These are phyloP conservation scores for Mallotus repandus DNA, from an alignment of 441 rosid genomes.

Conservation along the genomic window DNA sequence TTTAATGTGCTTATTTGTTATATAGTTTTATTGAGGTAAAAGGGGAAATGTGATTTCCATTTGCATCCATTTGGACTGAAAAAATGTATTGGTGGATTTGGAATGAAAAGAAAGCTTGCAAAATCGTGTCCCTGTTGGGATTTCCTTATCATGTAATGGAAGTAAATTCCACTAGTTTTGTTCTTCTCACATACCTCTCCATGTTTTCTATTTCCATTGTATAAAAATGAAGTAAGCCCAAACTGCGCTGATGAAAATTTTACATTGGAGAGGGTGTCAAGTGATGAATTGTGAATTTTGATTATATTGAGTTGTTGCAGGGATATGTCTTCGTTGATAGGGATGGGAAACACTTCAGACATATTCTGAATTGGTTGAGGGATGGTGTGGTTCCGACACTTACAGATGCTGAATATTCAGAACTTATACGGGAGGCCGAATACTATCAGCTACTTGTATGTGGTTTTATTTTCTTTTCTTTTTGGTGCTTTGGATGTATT, in stretches of 20 bases:
- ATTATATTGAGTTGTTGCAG: slow-evolving; percentile 41
- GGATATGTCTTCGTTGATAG: slow-evolving; percentile 85
- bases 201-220: neutral
- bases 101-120: neutral
- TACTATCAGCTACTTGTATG: slow-evolving; percentile 83
- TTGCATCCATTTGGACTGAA: neutral
- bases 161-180: neutral
- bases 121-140: neutral
- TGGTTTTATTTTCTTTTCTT: neutral
- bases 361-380: slow-evolving; percentile 87
- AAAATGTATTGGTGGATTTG: neutral
- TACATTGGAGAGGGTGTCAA: neutral
- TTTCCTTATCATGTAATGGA: neutral
- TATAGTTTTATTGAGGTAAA: neutral
- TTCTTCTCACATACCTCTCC: neutral
- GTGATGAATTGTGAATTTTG: slow-evolving; percentile 4
- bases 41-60: neutral
- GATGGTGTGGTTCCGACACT: slow-evolving; percentile 73
- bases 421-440: slow-evolving; percentile 86
- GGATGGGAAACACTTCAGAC: slow-evolving; percentile 85
- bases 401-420: slow-evolving; percentile 54
- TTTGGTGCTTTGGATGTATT: neutral
- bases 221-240: neutral
- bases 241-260: neutral
- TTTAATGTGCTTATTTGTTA: neutral